These are phyloP conservation scores for Pueraria montana DNA, from an alignment of 306 rosid species.

Conservation along the genomic window DNA sequence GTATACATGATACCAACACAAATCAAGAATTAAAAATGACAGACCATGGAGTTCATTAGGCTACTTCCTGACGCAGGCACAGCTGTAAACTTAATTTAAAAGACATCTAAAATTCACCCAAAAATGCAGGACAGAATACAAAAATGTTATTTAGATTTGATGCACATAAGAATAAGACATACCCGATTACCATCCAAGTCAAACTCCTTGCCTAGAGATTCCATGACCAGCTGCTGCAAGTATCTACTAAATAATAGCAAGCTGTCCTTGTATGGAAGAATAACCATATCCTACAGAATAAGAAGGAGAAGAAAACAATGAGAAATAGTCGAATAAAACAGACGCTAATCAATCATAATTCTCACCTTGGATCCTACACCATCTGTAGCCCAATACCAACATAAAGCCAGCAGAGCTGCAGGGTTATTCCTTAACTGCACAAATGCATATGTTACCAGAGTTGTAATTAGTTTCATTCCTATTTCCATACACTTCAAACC, in stretches of 20 bases:
- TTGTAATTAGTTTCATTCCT: constrained; percentile 8
- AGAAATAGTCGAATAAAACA: constrained; percentile 35
- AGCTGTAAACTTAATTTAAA: neutral
- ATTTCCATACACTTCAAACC: neutral
- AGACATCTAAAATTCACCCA: constrained; percentile 11
- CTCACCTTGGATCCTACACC: constrained; percentile 94
- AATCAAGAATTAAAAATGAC: neutral
- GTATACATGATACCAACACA: neutral
- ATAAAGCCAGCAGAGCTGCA: constrained; percentile 92
- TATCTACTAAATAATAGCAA: constrained; percentile 90
- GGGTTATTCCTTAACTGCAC: constrained; percentile 83
- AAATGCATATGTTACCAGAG: constrained; percentile 32
- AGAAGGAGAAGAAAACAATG: constrained; percentile 39
- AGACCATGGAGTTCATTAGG: constrained; percentile 14
- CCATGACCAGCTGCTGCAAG: constrained; percentile 99
- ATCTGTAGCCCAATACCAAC: constrained; percentile 99
- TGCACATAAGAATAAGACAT: constrained; percentile 48
- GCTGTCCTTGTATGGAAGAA: constrained; percentile 98
- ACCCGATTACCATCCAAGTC: constrained; percentile 99
- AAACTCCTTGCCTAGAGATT: constrained; percentile 97
- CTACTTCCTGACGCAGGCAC: constrained; percentile 6
- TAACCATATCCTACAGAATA: constrained; percentile 89
- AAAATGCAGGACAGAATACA: constrained; percentile 9
- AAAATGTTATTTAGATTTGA: constrained; percentile 25
- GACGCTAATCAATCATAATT: constrained; percentile 27